Percentiles rank a stretch among this genome's conserved stretches.
phyloP scores from a whole-genome alignment of 371 early-diverging fungal genomes.

The Syncephalis fuscata region DNA sequence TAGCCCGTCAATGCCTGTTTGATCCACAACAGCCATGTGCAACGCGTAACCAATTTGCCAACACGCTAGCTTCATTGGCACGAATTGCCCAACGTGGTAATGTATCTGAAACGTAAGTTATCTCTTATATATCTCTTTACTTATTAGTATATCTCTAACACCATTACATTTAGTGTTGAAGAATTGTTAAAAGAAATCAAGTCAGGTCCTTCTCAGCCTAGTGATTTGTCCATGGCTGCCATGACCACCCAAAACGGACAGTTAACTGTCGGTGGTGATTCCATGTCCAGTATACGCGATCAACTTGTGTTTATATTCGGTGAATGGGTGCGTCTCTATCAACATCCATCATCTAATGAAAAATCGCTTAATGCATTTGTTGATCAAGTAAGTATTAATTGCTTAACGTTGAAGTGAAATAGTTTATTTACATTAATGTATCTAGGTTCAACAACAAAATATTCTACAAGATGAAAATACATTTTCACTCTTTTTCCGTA shows the following conservation, averaged over 20 bases:
- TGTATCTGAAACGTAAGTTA: conserved; percentile 11
- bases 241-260: conserved; percentile 13
- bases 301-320: conserved; percentile 51
- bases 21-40: conserved; percentile 34
- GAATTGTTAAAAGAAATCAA: no score
- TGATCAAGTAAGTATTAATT: conserved; percentile 14
- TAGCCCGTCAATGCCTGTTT: conserved; percentile 53
- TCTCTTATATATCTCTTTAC: conserved; percentile 3
- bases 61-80: conserved; percentile 49
- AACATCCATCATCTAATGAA: conserved; percentile 65
- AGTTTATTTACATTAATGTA: no score
- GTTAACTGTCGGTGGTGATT: conserved; percentile 17
- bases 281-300: conserved; percentile 40
- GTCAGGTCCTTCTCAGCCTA: no score
- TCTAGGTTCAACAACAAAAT: conserved; percentile 48
- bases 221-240: conserved; percentile 1
- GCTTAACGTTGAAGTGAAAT: no score
- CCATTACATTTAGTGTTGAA: no score
- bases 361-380: conserved; percentile 43
- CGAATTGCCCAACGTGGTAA: conserved; percentile 40
- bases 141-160: no score
- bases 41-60: conserved; percentile 49
- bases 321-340: conserved; percentile 83
- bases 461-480: conserved; percentile 58
- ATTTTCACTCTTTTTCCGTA: conserved; percentile 72